A percentile compares a stretch with the other conserved stretches of the same genome.
Conservation (phyloP, 1,139 yeast genomes). For the Kodamaea sp. region DNA sequence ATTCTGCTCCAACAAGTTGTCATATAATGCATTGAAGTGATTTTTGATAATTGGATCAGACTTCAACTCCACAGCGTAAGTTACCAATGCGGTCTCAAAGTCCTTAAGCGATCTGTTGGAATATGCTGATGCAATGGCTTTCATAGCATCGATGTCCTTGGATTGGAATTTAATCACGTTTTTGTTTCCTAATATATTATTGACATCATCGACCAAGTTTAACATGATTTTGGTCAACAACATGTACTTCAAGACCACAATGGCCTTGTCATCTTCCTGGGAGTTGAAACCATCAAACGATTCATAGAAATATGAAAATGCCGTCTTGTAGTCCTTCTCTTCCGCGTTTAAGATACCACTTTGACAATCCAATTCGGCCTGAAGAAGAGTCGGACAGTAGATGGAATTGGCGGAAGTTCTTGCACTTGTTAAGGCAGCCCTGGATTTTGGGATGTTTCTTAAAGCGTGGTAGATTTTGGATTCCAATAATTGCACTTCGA, state of each 20-base stretch:
- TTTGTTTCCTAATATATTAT: constrained; percentile 73
- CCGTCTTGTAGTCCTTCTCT: constrained; percentile 95
- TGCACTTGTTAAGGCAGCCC: constrained; percentile 92
- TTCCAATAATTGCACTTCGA: constrained; percentile 93
- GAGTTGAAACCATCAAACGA: constrained; percentile 84
- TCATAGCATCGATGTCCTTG: constrained; percentile 85
- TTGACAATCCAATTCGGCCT: constrained; percentile 94
- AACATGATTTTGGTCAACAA: constrained; percentile 91
- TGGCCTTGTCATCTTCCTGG: constrained; percentile 65
- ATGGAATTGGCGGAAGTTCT: constrained; percentile 95
- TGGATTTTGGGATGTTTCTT: constrained; percentile 88
- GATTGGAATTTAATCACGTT: constrained; percentile 81
- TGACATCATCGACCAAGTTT: constrained; percentile 83
- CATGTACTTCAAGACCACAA: constrained; percentile 87
- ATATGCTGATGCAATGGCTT: constrained; percentile 87
- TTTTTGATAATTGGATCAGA: constrained; percentile 87
- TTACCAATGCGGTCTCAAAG: constrained; percentile 75
- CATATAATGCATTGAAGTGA: constrained; percentile 91
- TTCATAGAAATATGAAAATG: constrained; percentile 92
- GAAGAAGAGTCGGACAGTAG: constrained; percentile 90
- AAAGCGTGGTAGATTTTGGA: constrained; percentile 88
- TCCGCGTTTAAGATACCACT: constrained; percentile 96
- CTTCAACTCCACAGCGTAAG: constrained; percentile 74
- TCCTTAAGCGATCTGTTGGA: constrained; percentile 87
- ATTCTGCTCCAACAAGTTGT: constrained; percentile 89